Evolutionary conservation across 2,329 filamentous ascomycete species (phyloP).

Genomic region (Botrytis elliptica): DNA sequence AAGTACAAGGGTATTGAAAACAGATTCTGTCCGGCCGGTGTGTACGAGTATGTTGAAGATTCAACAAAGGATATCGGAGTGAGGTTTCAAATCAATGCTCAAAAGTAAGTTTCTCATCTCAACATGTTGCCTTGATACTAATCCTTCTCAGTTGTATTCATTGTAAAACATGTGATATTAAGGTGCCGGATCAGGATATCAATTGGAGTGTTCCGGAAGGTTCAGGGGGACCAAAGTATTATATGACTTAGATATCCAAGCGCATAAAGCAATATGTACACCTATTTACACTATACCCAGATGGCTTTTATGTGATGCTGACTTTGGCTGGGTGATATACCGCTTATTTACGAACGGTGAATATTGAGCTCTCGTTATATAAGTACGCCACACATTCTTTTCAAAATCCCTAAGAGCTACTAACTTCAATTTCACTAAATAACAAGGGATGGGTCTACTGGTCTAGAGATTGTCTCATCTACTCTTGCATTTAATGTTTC

Average conservation of each 20-base stretch:
- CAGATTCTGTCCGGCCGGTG: slow-evolving; percentile 92
- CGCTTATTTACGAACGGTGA: background rate
- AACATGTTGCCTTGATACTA: background rate
- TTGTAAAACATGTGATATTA: slow-evolving; percentile 99
- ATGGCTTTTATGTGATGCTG: background rate
- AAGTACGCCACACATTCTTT: background rate
- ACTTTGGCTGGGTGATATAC: background rate
- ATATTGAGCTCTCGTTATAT: background rate
- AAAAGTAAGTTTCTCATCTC: slow-evolving; percentile 70
- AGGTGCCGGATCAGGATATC: slow-evolving; percentile 93
- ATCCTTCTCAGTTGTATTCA: slow-evolving; percentile 79
- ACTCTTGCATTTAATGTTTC: too few relatives aligned
- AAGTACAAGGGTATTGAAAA: slow-evolving; percentile 91
- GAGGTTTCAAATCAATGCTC: slow-evolving; percentile 94
- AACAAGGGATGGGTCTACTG: background rate
- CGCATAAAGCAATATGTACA: background rate
- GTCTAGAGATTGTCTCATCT: too few relatives aligned
- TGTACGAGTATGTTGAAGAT: slow-evolving; percentile 98
- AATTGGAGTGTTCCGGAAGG: slow-evolving; percentile 46
- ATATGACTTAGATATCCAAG: slow-evolving; percentile 51
- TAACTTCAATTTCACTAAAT: background rate
- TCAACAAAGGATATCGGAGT: slow-evolving; percentile 81
- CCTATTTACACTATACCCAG: background rate
- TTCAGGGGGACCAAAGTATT: slow-evolving; percentile 74
- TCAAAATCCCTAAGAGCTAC: background rate